These are phyloP conservation scores for Zoysia japonica DNA, from an alignment of 176 grass and related monocot genomes.

Conservation along the genomic window DNA sequence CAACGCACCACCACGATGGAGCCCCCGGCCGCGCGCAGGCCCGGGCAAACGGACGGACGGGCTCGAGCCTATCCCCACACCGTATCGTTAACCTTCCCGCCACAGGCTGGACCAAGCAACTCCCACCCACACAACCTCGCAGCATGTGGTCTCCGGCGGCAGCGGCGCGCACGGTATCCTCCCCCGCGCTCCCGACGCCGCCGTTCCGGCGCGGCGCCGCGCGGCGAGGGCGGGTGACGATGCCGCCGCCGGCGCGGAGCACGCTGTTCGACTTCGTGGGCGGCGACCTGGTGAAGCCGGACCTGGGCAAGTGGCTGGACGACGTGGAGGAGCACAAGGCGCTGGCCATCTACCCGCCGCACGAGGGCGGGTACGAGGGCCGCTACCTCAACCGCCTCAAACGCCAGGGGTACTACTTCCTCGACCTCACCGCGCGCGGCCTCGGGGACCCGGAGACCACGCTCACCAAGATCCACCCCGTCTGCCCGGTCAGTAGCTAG, in stretches of 20 bases:
- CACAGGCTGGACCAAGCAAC: too few species aligned
- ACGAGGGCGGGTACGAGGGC: constrained; percentile 97
- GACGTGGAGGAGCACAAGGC: constrained; percentile 92
- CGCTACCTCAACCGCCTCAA: constrained; percentile 84
- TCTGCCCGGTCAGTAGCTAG: constrained; percentile 59
- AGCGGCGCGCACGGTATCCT: constrained; percentile 34
- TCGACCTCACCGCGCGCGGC: constrained; percentile 80
- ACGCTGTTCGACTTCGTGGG: constrained; percentile 68
- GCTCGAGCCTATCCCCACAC: too few species aligned
- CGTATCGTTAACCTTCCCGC: too few species aligned
- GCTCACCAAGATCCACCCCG: constrained; percentile 91
- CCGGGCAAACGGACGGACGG: too few species aligned
- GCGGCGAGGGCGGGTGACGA: neutral
- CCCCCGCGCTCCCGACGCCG: constrained; percentile 39
- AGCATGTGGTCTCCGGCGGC: neutral
- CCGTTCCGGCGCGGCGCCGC: neutral
- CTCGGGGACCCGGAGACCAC: constrained; percentile 83
- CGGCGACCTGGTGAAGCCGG: constrained; percentile 69
- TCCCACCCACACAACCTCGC: too few species aligned
- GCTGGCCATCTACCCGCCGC: constrained; percentile 80
- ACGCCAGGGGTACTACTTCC: constrained; percentile 84
- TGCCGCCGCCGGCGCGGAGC: constrained; percentile 33
- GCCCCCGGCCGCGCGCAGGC: too few species aligned
- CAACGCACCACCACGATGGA: too few species aligned
- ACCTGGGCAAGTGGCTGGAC: constrained; percentile 72